Percentiles rank a stretch among this genome's conserved stretches.
Conservation (phyloP, 768 basidiomycete genomes). For the Fibroporia radiculosa region DNA sequence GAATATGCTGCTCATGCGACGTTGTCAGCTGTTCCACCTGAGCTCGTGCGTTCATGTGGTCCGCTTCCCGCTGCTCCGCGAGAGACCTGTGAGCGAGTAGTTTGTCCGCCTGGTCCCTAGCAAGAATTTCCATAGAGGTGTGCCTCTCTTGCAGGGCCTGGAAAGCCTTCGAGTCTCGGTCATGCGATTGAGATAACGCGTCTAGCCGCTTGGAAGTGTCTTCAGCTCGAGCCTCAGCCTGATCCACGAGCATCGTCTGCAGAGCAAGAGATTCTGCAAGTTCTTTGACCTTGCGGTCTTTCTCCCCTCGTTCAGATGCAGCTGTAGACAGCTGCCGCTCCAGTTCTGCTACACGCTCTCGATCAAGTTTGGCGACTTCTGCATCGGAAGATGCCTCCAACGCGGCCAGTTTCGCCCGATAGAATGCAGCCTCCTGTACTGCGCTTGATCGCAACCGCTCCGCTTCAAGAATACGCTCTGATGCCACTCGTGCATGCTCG, state of each 20-base stretch:
- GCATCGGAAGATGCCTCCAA: slow-evolving; percentile 61
- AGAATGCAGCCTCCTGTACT: slow-evolving; percentile 90
- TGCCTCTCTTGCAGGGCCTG: slow-evolving; percentile 63
- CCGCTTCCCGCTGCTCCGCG: slow-evolving; percentile 73
- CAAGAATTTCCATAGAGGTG: slow-evolving; percentile 47
- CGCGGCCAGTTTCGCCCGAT: slow-evolving; percentile 89
- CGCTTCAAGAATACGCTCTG: slow-evolving; percentile 71
- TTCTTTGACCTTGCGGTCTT: slow-evolving; percentile 67
- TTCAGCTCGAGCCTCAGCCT: slow-evolving; percentile 69
- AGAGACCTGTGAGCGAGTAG: slow-evolving; percentile 67
- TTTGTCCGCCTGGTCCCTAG: slow-evolving; percentile 73
- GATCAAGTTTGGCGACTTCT: slow-evolving; percentile 67
- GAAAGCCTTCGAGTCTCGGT: slow-evolving; percentile 54
- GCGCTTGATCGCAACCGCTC: slow-evolving; percentile 73
- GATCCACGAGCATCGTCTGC: slow-evolving; percentile 70
- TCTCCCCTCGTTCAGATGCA: slow-evolving; percentile 51
- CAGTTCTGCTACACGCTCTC: slow-evolving; percentile 66
- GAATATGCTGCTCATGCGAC: slow-evolving; percentile 78
- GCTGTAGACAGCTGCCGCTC: slow-evolving; percentile 62
- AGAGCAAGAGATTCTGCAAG: slow-evolving; percentile 65
- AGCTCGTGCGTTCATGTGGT: slow-evolving; percentile 51
- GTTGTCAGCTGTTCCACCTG: slow-evolving; percentile 66
- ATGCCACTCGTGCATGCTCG: slow-evolving; percentile 69
- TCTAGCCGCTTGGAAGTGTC: slow-evolving; percentile 77
- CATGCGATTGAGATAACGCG: slow-evolving; percentile 59